Conservation (phyloP, 225 moss, liverwort and hornwort species). For the Rhytidiadelphus loreus region DNA sequence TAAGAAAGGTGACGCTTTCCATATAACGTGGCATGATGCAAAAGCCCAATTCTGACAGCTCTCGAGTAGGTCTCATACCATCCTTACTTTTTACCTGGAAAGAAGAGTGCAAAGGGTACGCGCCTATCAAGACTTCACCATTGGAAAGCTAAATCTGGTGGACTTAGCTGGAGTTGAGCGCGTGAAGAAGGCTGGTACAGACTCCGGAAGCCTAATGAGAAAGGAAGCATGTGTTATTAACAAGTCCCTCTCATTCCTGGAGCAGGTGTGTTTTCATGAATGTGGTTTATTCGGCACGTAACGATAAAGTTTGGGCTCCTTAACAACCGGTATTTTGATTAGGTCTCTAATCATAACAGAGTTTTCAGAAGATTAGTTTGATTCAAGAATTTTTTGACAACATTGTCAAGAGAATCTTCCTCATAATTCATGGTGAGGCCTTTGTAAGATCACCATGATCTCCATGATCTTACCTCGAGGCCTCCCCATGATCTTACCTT, state of each 20-base stretch:
- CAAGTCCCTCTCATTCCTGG: conserved; percentile 77
- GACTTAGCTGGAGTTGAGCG: conserved; percentile 90
- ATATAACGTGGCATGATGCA: not conserved
- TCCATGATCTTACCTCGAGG: not conserved
- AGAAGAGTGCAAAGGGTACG: conserved; percentile 64
- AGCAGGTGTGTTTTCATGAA: conserved; percentile 42
- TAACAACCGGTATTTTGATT: not conserved
- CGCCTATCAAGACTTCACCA: conserved; percentile 39
- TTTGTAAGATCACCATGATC: not conserved
- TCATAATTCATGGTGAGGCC: not conserved
- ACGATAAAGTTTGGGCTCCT: not conserved
- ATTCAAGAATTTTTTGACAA: not conserved
- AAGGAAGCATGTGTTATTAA: conserved; percentile 84
- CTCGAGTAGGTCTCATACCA: conserved; percentile 90
- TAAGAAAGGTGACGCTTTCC: not conserved
- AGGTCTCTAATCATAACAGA: not conserved
- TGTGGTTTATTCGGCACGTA: not conserved
- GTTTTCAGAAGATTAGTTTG: not conserved
- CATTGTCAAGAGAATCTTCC: not conserved
- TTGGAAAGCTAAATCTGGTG: conserved; percentile 85
- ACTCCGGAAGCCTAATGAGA: conserved; percentile 51
- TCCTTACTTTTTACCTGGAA: conserved; percentile 83
- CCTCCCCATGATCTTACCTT: not conserved
- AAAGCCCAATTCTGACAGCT: conserved; percentile 23
- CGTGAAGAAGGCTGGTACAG: conserved; percentile 43